phyloP scores from a whole-genome alignment of 345 rosid species.

The Mangifera indica region DNA sequence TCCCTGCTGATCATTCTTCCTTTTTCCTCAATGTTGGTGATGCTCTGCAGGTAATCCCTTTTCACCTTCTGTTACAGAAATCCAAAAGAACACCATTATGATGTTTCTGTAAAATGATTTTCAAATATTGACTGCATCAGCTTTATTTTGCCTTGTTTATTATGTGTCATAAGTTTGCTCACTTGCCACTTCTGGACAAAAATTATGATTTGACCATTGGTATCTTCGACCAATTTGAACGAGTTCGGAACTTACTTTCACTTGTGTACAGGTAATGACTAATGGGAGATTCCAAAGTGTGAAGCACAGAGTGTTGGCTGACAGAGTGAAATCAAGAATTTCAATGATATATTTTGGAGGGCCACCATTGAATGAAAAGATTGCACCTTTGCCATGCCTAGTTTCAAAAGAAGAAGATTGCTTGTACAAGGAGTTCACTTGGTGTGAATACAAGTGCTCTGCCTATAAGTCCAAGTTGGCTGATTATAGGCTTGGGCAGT shows the following conservation, averaged over 20 bases:
- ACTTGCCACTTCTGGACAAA: no score
- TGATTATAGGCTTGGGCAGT: conserved; percentile 68
- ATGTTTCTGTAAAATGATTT: no score
- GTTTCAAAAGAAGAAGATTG: conserved; percentile 55
- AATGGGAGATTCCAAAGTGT: conserved; percentile 88
- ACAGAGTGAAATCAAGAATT: conserved; percentile 57
- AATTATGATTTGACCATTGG: no score
- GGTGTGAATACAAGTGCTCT: conserved; percentile 76
- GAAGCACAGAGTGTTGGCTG: conserved; percentile 80
- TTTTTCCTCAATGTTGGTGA: conserved; percentile 57
- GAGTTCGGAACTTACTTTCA: no score
- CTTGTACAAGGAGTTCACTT: conserved; percentile 81
- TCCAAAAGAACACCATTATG: no score
- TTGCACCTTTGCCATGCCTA: conserved; percentile 52
- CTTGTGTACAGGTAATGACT: conserved; percentile 96
- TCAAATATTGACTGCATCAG: no score
- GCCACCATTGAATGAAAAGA: conserved; percentile 60
- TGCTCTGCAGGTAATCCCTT: conserved; percentile 58
- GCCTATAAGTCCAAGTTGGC: conserved; percentile 76
- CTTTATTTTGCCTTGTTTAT: no score
- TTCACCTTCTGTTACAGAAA: no score
- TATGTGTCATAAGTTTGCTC: no score
- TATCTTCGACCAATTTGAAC: no score
- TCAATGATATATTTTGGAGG: conserved; percentile 94
- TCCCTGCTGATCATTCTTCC: conserved; percentile 51